Conservation (phyloP, 306 rosid genomes). For the Castanea crenata region DNA sequence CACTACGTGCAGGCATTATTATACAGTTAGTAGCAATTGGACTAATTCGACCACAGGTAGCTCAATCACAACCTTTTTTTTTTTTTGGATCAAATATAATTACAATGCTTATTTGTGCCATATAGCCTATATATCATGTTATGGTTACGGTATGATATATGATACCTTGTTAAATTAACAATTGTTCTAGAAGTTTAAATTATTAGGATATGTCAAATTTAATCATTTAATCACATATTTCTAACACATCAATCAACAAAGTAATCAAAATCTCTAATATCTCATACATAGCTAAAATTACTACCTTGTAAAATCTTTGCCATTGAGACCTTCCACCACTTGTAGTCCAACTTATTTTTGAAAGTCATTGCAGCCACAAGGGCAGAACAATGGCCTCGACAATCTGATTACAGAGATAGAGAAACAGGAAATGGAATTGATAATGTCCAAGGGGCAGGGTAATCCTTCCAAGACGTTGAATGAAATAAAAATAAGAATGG, state of each 20-base stretch:
- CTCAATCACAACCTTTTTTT: background rate
- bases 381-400: background rate
- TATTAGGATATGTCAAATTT: no score
- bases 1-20: conserved; percentile 31
- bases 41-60: conserved; percentile 32
- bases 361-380: conserved; percentile 13
- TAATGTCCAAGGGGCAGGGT: background rate
- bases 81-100: background rate
- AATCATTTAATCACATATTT: no score
- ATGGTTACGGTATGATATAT: background rate
- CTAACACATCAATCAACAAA: no score
- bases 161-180: background rate
- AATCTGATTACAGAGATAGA: conserved; percentile 8
- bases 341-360: background rate
- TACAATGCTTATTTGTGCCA: background rate
- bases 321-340: background rate
- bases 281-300: background rate
- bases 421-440: background rate
- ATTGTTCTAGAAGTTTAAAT: no score
- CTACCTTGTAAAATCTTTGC: background rate
- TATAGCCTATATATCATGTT: background rate
- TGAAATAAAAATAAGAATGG: conserved; percentile 37
- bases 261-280: background rate
- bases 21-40: conserved; percentile 43
- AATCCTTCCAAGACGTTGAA: conserved; percentile 34